A percentile compares a stretch with the other conserved stretches of the same genome.
phyloP scores from a whole-genome alignment of 768 basidiomycete genomes.

The Boletus rufocinnamomeus region DNA sequence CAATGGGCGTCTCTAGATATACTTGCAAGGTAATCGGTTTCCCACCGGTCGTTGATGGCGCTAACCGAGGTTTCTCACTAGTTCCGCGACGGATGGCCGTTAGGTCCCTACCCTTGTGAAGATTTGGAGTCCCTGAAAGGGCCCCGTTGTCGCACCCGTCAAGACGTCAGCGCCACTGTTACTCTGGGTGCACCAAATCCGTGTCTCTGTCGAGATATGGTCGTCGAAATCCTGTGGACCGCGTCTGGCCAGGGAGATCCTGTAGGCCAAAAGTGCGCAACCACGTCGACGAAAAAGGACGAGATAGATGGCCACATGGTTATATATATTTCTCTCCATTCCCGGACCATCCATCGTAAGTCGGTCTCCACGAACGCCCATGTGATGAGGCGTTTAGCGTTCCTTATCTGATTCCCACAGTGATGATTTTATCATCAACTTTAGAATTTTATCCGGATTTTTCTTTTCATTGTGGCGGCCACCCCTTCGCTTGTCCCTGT shows the following conservation, averaged over 20 bases:
- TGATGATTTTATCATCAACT: slow-evolving; percentile 1
- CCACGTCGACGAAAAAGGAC: not conserved
- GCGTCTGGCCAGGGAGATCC: not conserved
- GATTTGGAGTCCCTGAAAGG: not conserved
- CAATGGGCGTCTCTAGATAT: not conserved
- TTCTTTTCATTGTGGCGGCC: not conserved
- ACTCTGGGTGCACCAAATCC: no score
- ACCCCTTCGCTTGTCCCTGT: not conserved
- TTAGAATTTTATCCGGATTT: slow-evolving; percentile 2
- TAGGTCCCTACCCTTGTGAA: not conserved
- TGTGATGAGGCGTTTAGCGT: not conserved
- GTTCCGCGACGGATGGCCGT: not conserved
- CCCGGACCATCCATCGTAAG: not conserved
- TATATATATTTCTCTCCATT: slow-evolving; percentile 1
- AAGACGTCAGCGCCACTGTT: not conserved
- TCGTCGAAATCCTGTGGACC: not conserved
- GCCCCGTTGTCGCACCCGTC: not conserved
- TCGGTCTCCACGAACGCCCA: not conserved
- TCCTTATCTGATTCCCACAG: not conserved
- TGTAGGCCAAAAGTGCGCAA: not conserved
- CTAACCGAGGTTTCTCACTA: not conserved
- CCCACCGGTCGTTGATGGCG: not conserved
- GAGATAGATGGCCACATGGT: not conserved
- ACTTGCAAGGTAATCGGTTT: not conserved
- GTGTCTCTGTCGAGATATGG: not conserved